phyloP scores from a whole-genome alignment of 306 rosid species.

The Cicer bijugum region DNA sequence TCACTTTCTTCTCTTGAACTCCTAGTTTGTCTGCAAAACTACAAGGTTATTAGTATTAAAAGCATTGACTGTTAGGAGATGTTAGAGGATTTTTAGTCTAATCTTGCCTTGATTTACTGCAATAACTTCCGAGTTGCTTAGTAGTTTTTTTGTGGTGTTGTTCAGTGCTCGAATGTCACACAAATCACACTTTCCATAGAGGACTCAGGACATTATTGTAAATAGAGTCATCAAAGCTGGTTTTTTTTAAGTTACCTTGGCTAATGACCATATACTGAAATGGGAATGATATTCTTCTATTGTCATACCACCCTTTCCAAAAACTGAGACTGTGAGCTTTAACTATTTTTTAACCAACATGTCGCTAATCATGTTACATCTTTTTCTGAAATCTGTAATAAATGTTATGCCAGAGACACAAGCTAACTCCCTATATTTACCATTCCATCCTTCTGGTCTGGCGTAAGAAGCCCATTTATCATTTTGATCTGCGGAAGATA shows the following conservation, averaged over 20 bases:
- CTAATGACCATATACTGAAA: constrained; percentile 11
- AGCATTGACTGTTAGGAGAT: constrained; percentile 12
- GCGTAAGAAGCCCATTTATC: constrained; percentile 71
- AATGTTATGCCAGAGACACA: no score
- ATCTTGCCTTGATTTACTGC: constrained; percentile 72
- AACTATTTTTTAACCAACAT: no score
- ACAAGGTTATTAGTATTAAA: constrained; percentile 5
- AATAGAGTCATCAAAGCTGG: constrained; percentile 16
- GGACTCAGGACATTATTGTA: neutral
- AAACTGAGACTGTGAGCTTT: constrained; percentile 12
- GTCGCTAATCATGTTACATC: no score
- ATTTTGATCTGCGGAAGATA: constrained; percentile 52
- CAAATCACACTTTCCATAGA: neutral
- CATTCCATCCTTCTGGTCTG: constrained; percentile 77
- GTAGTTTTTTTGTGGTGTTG: constrained; percentile 50
- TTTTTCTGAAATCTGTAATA: no score
- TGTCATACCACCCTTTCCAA: constrained; percentile 83
- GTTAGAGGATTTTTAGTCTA: neutral
- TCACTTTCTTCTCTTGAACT: constrained; percentile 64
- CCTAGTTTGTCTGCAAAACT: constrained; percentile 57
- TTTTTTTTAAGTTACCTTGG: no score
- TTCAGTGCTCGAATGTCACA: constrained; percentile 69
- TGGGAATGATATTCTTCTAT: constrained; percentile 75
- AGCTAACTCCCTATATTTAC: constrained; percentile 41
- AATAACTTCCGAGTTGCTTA: constrained; percentile 69